Base-by-base conservation (phyloP, 805 yeast species). In the Saccharomycopsis fodiens region DNA sequence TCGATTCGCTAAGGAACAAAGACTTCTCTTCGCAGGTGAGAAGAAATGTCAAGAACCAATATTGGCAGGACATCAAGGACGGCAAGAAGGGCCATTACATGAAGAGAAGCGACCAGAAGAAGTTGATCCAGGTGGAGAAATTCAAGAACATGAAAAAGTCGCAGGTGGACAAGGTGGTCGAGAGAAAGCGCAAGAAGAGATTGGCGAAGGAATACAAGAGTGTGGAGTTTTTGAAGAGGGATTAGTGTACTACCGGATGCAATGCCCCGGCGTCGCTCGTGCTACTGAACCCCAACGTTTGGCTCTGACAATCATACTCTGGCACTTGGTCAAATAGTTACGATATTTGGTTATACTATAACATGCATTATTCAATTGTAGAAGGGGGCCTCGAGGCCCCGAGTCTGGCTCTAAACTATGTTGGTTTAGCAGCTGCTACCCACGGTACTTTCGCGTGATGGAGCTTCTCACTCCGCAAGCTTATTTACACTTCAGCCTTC, bases 101-200 rank as follows among this genome's bases (percentile, higher is more conserved):
- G 61, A 84, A 82, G 69, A 68, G 76, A 54, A 70, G 81, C 41
- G 94, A 85, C 48, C 76, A 80, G 64, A 69, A 85, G 51, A 83
- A 80, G 64, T 73, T 85, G 61, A 65, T 84, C 30, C 88, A 82
- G 56, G 80, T 81, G 64, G 85, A 84, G 61, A 82, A 81, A 62
- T 85, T 81, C 61, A 89, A 84, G 41, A 65, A 69, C 48, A 79
- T 85, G 89, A 80, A 74, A 63, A 63, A 78, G 10, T 67, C 68
- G 42, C 89, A 84, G 64, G 72, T 88, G 57, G 88, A 82, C 52
- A 85, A 82, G 72, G 85, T 79, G 34, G 76, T 85, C 77, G 93
- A 84, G 66, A 78, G 91, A 66, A 88, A 81, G 78, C 78, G 91
- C 62, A 85, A 81, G 84, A 82, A 77, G 73, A 77, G 79, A 67